Evolutionary conservation across 305 asterid species (phyloP).

Genomic region (Solanum hybrid): DNA sequence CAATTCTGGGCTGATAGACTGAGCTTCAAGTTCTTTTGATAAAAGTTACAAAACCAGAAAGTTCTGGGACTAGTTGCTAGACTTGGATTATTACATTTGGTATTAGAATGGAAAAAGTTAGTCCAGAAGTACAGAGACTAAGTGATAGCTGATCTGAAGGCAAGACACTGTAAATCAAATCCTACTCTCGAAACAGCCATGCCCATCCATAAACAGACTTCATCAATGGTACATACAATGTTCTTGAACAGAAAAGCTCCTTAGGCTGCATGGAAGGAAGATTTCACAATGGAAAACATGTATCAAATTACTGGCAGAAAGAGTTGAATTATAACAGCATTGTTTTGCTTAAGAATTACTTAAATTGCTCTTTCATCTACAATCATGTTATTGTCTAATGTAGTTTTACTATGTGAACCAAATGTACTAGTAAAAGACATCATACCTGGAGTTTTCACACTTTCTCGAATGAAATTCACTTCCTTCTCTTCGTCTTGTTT

Average conservation of each 20-base stretch:
- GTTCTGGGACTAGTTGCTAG: neutral
- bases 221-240: neutral
- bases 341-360: neutral
- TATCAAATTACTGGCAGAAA: neutral
- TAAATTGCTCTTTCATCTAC: neutral
- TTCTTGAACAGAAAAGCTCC: neutral
- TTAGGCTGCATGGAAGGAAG: neutral
- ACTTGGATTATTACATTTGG: neutral
- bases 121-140: neutral
- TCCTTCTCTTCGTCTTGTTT: neutral
- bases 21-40: neutral
- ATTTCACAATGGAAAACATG: neutral
- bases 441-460: neutral
- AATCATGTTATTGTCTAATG: neutral
- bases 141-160: conserved; percentile 1
- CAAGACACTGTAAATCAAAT: neutral
- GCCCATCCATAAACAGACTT: neutral
- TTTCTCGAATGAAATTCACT: neutral
- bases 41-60: neutral
- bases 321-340: neutral
- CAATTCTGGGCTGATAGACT: neutral
- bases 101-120: neutral
- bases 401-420: neutral
- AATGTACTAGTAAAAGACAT: neutral
- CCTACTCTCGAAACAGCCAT: neutral